Conservation (phyloP, 352 stramenopile genomes). For the Globisporangium uncinulatum region DNA sequence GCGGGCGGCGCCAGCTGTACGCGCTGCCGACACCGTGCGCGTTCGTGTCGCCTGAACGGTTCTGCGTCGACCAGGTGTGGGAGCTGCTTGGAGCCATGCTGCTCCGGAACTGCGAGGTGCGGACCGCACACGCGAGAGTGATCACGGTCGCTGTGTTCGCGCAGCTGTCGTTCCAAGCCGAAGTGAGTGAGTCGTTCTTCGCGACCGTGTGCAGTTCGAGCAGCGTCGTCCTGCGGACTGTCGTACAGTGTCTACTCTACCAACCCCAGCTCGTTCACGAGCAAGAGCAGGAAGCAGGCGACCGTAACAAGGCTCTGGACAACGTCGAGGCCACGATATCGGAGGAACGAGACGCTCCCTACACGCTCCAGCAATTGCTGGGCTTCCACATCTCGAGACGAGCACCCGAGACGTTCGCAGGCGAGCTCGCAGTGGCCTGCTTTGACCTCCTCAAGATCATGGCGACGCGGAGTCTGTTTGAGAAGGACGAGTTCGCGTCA, state of each 20-base stretch:
- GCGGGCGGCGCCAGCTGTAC: conserved; percentile 21
- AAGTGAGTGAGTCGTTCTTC: conserved; percentile 51
- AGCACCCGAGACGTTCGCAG: conserved; percentile 3
- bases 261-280: background rate
- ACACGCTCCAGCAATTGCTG: conserved; percentile 15
- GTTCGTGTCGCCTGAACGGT: conserved; percentile 12
- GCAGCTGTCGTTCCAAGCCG: conserved; percentile 41
- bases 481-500: conserved; percentile 54
- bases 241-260: conserved; percentile 29
- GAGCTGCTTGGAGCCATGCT: conserved; percentile 55
- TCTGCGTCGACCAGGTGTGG: conserved; percentile 53
- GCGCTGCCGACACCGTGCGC: conserved; percentile 19
- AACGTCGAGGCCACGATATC: background rate
- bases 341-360: background rate
- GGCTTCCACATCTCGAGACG: conserved; percentile 14
- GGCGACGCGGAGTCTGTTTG: conserved; percentile 33
- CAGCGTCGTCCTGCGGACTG: conserved; percentile 34
- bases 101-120: conserved; percentile 33
- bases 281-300: background rate
- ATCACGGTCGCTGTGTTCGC: conserved; percentile 39
- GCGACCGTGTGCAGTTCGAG: conserved; percentile 43
- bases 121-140: conserved; percentile 17
- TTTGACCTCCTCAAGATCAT: conserved; percentile 37
- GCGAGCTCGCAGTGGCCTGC: conserved; percentile 22
- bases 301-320: background rate